These are phyloP conservation scores for Metarhizium guizhouense DNA, from an alignment of 2,329 filamentous ascomycete genomes.

Conservation along the genomic window DNA sequence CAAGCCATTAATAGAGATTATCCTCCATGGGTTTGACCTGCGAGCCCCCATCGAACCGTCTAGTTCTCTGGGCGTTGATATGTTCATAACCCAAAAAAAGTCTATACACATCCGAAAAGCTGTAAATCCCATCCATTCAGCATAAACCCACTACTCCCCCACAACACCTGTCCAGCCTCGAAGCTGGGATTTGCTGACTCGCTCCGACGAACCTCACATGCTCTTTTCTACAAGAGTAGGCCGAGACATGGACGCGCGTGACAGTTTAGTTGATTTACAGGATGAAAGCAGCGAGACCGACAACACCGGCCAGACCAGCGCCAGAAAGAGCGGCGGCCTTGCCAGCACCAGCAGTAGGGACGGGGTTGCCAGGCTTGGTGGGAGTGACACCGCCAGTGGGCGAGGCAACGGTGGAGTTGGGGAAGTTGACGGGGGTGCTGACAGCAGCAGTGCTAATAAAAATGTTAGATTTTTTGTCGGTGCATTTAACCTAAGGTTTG, in stretches of 20 bases:
- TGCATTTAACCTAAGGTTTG: not conserved
- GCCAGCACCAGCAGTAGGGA: slow-evolving; percentile 46
- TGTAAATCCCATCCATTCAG: slow-evolving; percentile 15
- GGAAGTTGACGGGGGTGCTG: slow-evolving; percentile 11
- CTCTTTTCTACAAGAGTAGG: slow-evolving; percentile 29
- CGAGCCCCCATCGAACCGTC: not conserved
- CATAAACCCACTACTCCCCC: slow-evolving; percentile 16
- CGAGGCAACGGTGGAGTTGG: slow-evolving; percentile 6
- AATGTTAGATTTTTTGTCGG: slow-evolving; percentile 23
- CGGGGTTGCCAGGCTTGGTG: slow-evolving; percentile 23
- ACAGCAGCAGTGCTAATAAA: slow-evolving; percentile 8
- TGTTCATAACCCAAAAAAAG: slow-evolving; percentile 25
- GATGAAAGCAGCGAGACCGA: slow-evolving; percentile 49
- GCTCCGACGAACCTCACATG: slow-evolving; percentile 28
- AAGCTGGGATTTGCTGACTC: slow-evolving; percentile 22
- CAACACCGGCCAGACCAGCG: slow-evolving; percentile 49
- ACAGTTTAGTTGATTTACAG: slow-evolving; percentile 41
- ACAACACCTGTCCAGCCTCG: slow-evolving; percentile 23
- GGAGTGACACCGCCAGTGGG: slow-evolving; percentile 9
- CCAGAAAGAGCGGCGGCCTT: slow-evolving; percentile 48
- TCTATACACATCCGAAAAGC: slow-evolving; percentile 25
- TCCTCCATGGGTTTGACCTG: slow-evolving; percentile 3
- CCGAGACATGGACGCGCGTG: slow-evolving; percentile 24
- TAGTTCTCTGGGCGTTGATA: slow-evolving; percentile 15
- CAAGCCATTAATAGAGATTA: slow-evolving; percentile 3